Conservation (phyloP, 345 rosid species). For the Aquilaria yunnanensis region DNA sequence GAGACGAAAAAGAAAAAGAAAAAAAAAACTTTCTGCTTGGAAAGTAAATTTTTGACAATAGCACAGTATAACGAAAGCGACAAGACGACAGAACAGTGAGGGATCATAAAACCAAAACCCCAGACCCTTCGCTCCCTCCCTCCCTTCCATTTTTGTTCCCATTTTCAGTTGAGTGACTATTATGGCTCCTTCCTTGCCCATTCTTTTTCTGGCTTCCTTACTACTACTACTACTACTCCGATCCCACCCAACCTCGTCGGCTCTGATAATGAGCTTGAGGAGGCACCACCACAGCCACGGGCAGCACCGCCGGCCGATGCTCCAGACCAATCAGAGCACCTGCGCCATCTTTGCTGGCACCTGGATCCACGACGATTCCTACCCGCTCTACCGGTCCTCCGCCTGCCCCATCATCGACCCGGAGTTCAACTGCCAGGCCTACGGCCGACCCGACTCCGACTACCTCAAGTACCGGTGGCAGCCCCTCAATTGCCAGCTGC, state of each 20-base stretch:
- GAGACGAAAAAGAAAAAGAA: too few relatives aligned
- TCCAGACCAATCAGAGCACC: conserved; percentile 49
- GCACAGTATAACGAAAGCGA: too few relatives aligned
- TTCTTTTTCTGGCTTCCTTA: conserved; percentile 16
- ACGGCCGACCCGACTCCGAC: conserved; percentile 84
- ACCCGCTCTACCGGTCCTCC: conserved; percentile 60
- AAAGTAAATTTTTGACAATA: too few relatives aligned
- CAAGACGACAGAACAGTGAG: too few relatives aligned
- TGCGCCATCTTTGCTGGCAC: conserved; percentile 40
- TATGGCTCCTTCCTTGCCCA: conserved; percentile 9
- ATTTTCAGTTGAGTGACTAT: neutral
- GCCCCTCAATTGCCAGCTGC: conserved; percentile 78
- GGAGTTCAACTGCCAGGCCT: conserved; percentile 69
- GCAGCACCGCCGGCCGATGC: conserved; percentile 42
- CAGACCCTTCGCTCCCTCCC: neutral
- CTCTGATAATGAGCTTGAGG: conserved; percentile 50
- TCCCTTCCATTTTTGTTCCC: neutral
- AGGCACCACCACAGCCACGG: conserved; percentile 48
- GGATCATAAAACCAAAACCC: neutral
- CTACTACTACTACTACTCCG: conserved; percentile 19
- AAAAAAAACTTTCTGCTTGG: too few relatives aligned
- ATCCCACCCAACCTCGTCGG: conserved; percentile 39
- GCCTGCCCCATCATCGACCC: conserved; percentile 59
- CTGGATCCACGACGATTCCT: conserved; percentile 71
- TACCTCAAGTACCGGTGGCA: conserved; percentile 89